Conservation (phyloP, 331 rosid genomes). For the Quercus tomentella region DNA sequence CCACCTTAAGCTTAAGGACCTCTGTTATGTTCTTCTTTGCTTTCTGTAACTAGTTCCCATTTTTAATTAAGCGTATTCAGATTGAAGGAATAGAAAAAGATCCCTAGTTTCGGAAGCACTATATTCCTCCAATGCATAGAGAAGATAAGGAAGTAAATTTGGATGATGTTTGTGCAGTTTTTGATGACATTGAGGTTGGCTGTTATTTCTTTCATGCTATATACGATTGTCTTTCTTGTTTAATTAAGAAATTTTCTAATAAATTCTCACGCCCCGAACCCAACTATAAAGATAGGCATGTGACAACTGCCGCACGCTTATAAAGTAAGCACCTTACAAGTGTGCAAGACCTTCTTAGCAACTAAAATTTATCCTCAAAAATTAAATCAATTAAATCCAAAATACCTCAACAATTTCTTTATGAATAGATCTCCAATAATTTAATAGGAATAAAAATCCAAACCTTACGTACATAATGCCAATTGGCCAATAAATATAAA, state of each 20-base stretch:
- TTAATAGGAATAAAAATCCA: too few relatives aligned
- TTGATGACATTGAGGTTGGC: constrained; percentile 74
- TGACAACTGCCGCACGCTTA: too few relatives aligned
- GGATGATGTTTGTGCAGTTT: constrained; percentile 82
- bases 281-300: too few relatives aligned
- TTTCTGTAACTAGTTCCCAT: neutral
- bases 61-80: constrained; percentile 51
- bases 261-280: too few relatives aligned
- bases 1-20: neutral
- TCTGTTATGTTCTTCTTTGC: neutral
- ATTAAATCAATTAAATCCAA: too few relatives aligned
- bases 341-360: too few relatives aligned
- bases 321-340: too few relatives aligned
- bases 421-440: too few relatives aligned
- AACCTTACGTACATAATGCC: too few relatives aligned
- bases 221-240: constrained; percentile 5
- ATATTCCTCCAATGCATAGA: constrained; percentile 41
- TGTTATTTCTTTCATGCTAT: constrained; percentile 5
- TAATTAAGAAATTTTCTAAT: neutral
- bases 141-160: constrained; percentile 67
- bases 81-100: constrained; percentile 61
- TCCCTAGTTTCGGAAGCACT: constrained; percentile 65
- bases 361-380: too few relatives aligned
- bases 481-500: too few relatives aligned
- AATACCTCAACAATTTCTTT: too few relatives aligned